Conservation (phyloP, 495 filamentous ascomycete genomes). For the Cetradonia linearis region DNA sequence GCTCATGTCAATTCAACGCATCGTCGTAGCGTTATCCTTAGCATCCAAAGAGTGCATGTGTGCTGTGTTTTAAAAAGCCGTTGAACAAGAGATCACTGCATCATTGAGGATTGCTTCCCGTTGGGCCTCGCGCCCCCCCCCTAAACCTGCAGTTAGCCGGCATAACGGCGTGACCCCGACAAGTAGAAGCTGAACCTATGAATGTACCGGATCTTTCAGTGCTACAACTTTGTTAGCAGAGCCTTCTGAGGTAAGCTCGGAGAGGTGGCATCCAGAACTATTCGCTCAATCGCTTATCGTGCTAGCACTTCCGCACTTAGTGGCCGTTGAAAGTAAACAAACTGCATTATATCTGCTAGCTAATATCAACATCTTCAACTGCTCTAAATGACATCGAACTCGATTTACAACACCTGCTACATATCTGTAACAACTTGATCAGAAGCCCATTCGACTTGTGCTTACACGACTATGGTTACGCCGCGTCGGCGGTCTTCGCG, state of each 20-base stretch:
- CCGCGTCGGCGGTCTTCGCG: conserved; percentile 21
- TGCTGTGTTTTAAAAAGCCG: not conserved
- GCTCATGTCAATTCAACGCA: not conserved
- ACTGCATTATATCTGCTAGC: not conserved
- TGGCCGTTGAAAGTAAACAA: conserved; percentile 5
- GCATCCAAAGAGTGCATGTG: not conserved
- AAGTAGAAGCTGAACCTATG: not conserved
- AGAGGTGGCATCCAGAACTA: not conserved
- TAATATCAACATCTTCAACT: conserved; percentile 2
- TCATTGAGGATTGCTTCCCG: not conserved
- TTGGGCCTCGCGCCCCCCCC: not conserved
- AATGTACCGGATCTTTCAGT: not conserved
- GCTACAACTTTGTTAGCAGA: not conserved
- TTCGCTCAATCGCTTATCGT: not conserved
- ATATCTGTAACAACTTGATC: not conserved
- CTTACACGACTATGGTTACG: conserved; percentile 10
- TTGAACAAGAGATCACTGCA: not conserved
- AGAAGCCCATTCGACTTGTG: no score
- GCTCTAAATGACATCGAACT: not conserved
- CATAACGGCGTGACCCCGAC: not conserved
- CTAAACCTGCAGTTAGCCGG: not conserved
- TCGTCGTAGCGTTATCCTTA: not conserved
- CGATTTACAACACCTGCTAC: not conserved
- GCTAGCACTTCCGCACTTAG: not conserved
- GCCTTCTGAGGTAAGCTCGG: not conserved